Conservation (phyloP, 768 basidiomycete species). For the Russula sp. region DNA sequence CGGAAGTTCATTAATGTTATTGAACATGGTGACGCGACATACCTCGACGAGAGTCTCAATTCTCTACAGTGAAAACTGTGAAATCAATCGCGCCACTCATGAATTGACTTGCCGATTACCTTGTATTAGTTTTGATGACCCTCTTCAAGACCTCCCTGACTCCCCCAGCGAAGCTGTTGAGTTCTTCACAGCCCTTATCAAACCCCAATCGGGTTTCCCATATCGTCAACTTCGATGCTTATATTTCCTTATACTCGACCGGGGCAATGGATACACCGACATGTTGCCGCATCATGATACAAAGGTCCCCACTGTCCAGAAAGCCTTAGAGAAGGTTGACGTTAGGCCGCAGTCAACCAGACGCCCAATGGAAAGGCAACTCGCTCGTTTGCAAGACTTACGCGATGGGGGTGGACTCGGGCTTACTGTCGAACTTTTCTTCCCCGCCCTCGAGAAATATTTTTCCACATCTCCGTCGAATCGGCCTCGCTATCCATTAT, state of each 20-base stretch:
- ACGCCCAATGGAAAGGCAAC: not conserved
- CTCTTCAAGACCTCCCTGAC: too few relatives aligned
- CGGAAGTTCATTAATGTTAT: not conserved
- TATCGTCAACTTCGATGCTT: not conserved
- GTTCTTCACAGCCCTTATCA: not conserved
- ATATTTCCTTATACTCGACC: not conserved
- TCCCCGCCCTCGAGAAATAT: not conserved
- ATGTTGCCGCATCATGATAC: too few relatives aligned
- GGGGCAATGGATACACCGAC: too few relatives aligned
- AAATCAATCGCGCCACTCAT: too few relatives aligned
- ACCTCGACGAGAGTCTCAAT: too few relatives aligned
- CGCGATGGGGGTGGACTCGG: conserved; percentile 5
- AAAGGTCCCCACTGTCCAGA: too few relatives aligned
- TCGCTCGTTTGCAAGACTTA: not conserved
- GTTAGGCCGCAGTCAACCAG: too few relatives aligned
- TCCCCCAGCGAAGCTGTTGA: not conserved
- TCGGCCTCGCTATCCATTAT: not conserved
- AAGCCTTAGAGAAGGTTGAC: not conserved
- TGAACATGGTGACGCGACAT: too few relatives aligned
- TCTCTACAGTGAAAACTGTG: too few relatives aligned
- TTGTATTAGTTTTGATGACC: not conserved
- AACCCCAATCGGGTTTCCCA: not conserved
- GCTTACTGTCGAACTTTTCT: conserved; percentile 7
- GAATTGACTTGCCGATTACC: not conserved
- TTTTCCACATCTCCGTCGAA: not conserved